Conservation (phyloP, 2,329 filamentous ascomycete genomes). For the Aspergillus pseudonomiae region DNA sequence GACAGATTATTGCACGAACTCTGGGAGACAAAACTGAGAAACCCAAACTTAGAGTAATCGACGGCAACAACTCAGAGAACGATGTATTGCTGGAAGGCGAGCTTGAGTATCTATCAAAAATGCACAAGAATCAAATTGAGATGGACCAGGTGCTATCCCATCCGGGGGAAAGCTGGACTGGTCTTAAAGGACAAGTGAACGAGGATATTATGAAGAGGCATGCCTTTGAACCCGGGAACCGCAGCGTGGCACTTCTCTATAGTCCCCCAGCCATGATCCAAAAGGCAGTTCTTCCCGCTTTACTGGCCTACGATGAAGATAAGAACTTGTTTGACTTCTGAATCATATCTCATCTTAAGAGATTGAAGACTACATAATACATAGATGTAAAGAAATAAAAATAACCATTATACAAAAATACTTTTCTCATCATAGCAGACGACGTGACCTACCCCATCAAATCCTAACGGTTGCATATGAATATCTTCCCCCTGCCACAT, state of each 20-base stretch:
- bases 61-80: constrained; percentile 14
- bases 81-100: constrained; percentile 19
- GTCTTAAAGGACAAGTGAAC: constrained; percentile 15
- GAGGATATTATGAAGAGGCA: constrained; percentile 12
- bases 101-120: constrained; percentile 10
- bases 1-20: constrained; percentile 51
- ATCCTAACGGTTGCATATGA: too few relatives aligned
- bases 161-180: constrained; percentile 13
- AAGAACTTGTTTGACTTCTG: constrained; percentile 47
- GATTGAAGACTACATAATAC: too few relatives aligned
- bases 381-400: too few relatives aligned
- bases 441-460: too few relatives aligned
- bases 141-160: constrained; percentile 18
- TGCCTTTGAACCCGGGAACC: constrained; percentile 38
- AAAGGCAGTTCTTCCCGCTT: constrained; percentile 52
- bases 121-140: constrained; percentile 13
- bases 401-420: too few relatives aligned
- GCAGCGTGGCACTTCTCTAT: constrained; percentile 52
- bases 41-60: constrained; percentile 37
- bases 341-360: too few relatives aligned
- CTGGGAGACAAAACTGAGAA: constrained; percentile 43
- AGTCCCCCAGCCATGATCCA: constrained; percentile 56
- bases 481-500: too few relatives aligned
- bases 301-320: constrained; percentile 50
- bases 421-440: too few relatives aligned